Evolutionary conservation across 208 protist genomes (phyloP).

Genomic region (Acanthamoeba sp.): DNA sequence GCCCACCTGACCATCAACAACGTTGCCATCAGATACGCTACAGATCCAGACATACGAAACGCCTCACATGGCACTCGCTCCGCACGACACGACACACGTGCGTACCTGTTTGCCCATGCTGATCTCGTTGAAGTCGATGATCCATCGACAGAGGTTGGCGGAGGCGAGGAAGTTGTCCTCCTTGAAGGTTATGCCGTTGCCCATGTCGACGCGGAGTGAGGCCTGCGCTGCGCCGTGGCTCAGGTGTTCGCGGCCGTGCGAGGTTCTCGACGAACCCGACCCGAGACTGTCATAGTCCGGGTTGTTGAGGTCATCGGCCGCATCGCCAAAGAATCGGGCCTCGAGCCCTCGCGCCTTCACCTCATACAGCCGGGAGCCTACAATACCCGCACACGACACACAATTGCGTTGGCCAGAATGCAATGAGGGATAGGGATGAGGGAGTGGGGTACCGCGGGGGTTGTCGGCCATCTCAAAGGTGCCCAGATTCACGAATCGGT

Average conservation of each 20-base stretch:
- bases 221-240: not conserved
- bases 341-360: conserved; percentile 11
- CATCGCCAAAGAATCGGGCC: conserved; percentile 5
- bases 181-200: conserved; percentile 22
- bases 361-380: not conserved
- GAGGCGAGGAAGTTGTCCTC: conserved; percentile 60
- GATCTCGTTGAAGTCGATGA: conserved; percentile 43
- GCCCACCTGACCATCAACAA: not conserved
- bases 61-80: not conserved
- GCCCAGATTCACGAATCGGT: conserved; percentile 28
- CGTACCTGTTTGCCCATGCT: not conserved
- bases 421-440: not conserved
- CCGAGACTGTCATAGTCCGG: not conserved
- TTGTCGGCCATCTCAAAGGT: conserved; percentile 64
- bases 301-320: not conserved
- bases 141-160: conserved; percentile 61
- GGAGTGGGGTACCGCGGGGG: not conserved
- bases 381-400: not conserved
- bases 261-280: not conserved
- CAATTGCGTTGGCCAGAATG: not conserved
- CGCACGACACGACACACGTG: not conserved
- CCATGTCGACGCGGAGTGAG: not conserved
- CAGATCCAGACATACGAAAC: not conserved
- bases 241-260: not conserved
- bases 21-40: not conserved